Base-by-base conservation (phyloP, 2,329 filamentous ascomycete genomes). In the Epicoccum sorghinum region DNA sequence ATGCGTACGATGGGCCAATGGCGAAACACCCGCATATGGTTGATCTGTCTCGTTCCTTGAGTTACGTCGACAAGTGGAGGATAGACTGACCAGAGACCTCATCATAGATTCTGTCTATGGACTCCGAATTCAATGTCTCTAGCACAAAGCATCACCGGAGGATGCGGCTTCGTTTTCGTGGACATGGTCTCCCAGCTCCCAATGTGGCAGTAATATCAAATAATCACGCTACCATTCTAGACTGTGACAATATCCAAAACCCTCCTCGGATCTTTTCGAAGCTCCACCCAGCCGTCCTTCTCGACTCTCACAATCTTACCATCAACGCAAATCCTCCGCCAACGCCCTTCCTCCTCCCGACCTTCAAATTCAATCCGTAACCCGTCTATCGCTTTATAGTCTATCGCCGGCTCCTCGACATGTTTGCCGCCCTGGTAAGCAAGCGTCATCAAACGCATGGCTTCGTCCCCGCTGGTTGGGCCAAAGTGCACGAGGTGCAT, bases 251-350 rank as follows among this genome's bases (percentile, higher is more conserved):
- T 54, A 45, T 81, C 75, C 18, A 80, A 48, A 2, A 79, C 74
- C 5, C 65, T 65, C 29, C 66, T 63, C 7, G 72, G 68, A 23
- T 83, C 79, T 66, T 77, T 83, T 58, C 72, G 75, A 0, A 96
- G 82, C 55, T 85, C 83, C 73, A 96, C 84, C 80, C 85, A 88
- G 0, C 92, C 92, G 2, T 83, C 86, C 46, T 80, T 72, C 18
- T 89, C 88, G 0, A 96, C 77, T 54, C 85, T 82, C 3, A 97
- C 85, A 65, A 96, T 96, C 47, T 89, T 91, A 3, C 93, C 93
- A 73, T 98, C 93, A n/a, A 98, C 81, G 71, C 93, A 98, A 12
- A 96, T 83, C 67, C 93, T 86, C 57, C 93, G 82, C 92, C 92
- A 97, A 47, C 86, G 79, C 1, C 78, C 79, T n/a, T 91, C 86